These are phyloP conservation scores for Fusarium sp. DNA, from an alignment of 2,329 filamentous ascomycete species.

Conservation along the genomic window DNA sequence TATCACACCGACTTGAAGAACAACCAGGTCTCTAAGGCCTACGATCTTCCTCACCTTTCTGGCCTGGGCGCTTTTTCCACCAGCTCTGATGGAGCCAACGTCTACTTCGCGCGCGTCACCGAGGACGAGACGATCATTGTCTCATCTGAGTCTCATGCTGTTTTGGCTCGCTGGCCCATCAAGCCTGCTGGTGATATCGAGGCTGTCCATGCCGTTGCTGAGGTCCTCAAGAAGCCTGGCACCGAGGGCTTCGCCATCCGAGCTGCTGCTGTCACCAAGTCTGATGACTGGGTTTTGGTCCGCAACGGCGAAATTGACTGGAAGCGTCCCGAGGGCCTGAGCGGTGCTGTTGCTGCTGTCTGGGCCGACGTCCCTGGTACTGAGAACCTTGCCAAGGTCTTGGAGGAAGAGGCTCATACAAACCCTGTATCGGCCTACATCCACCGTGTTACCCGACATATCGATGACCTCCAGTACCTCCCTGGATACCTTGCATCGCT, in stretches of 20 bases:
- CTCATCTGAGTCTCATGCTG: slow-evolving; percentile 81
- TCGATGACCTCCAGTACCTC: slow-evolving; percentile 81
- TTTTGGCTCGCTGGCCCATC: slow-evolving; percentile 80
- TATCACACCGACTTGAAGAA: slow-evolving; percentile 84
- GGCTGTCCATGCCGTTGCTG: slow-evolving; percentile 79
- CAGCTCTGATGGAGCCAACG: slow-evolving; percentile 81
- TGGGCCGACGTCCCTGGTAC: slow-evolving; percentile 83
- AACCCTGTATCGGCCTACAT: slow-evolving; percentile 86
- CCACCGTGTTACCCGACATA: slow-evolving; percentile 85
- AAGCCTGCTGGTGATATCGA: slow-evolving; percentile 59
- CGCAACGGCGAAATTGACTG: slow-evolving; percentile 86
- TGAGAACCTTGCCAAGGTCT: slow-evolving; percentile 80
- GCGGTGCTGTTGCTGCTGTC: slow-evolving; percentile 81
- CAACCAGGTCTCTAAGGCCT: slow-evolving; percentile 78
- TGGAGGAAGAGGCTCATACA: slow-evolving; percentile 88
- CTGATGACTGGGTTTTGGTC: slow-evolving; percentile 83
- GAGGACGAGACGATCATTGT: slow-evolving; percentile 79
- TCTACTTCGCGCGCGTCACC: slow-evolving; percentile 89
- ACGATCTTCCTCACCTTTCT: slow-evolving; percentile 78
- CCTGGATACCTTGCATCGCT: slow-evolving; percentile 79
- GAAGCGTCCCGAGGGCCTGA: slow-evolving; percentile 84
- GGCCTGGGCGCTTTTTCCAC: slow-evolving; percentile 83
- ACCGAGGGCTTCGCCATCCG: slow-evolving; percentile 80
- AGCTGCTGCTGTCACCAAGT: slow-evolving; percentile 76
- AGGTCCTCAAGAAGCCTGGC: slow-evolving; percentile 80